Conservation (phyloP, 2,329 filamentous ascomycete genomes). For the Graphilbum fragrans region DNA sequence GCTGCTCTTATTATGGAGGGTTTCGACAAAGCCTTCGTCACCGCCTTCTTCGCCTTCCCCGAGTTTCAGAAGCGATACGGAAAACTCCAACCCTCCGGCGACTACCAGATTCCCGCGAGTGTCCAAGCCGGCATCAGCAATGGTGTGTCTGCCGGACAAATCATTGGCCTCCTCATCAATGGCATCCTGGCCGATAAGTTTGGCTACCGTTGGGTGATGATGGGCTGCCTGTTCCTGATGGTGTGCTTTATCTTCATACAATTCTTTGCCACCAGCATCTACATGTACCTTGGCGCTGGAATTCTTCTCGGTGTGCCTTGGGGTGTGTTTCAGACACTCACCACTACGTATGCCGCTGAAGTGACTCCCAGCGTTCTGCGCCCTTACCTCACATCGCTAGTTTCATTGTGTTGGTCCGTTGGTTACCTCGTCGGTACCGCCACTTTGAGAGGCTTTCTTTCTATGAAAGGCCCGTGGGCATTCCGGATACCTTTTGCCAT, state of each 20-base stretch:
- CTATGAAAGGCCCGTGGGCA: conserved; percentile 6
- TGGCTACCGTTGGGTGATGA: conserved; percentile 37
- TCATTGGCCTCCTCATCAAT: conserved; percentile 40
- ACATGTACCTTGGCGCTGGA: conserved; percentile 34
- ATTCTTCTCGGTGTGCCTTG: conserved; percentile 28
- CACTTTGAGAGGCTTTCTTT: conserved; percentile 13
- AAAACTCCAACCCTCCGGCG: neutral
- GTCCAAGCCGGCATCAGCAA: conserved; percentile 37
- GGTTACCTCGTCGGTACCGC: conserved; percentile 13
- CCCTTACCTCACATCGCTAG: conserved; percentile 28
- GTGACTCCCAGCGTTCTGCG: conserved; percentile 28
- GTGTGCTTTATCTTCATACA: conserved; percentile 37
- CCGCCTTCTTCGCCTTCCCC: conserved; percentile 16
- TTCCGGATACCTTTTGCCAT: conserved; percentile 26
- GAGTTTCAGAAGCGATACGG: conserved; percentile 17
- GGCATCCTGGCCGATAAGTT: conserved; percentile 37
- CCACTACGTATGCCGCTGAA: conserved; percentile 30
- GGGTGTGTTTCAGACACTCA: conserved; percentile 33
- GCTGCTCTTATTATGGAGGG: conserved; percentile 29
- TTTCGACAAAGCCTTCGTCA: conserved; percentile 15
- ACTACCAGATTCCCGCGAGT: conserved; percentile 19
- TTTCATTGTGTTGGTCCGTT: conserved; percentile 31
- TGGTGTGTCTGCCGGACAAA: conserved; percentile 36
- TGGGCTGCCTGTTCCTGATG: conserved; percentile 32
- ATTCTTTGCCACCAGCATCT: conserved; percentile 37